These are phyloP conservation scores for Osmanthus fragrans DNA, from an alignment of 257 asterid species.

Conservation along the genomic window DNA sequence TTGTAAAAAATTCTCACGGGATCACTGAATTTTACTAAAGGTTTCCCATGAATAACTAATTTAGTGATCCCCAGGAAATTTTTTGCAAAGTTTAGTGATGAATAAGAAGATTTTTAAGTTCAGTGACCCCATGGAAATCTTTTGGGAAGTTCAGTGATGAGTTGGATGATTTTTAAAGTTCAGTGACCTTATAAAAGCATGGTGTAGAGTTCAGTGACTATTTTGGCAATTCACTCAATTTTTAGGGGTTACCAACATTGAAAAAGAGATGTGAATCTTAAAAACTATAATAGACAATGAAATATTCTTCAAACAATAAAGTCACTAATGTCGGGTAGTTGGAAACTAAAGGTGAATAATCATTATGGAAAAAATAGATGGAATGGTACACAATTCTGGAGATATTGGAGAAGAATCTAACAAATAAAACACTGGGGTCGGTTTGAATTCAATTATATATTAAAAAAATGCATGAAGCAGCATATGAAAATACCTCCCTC, in stretches of 20 bases:
- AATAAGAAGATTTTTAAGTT: too few species aligned
- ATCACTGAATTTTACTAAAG: too few species aligned
- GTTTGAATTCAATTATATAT: background rate
- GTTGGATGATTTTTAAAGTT: too few species aligned
- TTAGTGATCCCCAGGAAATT: too few species aligned
- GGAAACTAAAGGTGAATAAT: conserved; percentile 6
- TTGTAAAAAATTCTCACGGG: too few species aligned
- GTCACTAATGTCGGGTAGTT: background rate
- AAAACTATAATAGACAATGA: conserved; percentile 9
- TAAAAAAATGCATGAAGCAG: conserved; percentile 9
- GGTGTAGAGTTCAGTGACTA: too few species aligned
- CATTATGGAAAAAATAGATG: background rate
- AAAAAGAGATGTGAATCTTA: background rate
- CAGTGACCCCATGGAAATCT: too few species aligned
- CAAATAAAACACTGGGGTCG: background rate
- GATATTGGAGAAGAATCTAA: background rate
- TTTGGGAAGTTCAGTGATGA: too few species aligned
- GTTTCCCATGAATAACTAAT: too few species aligned
- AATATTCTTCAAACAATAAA: conserved; percentile 13
- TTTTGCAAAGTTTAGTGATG: too few species aligned
- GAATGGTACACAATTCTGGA: conserved; percentile 3
- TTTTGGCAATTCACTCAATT: too few species aligned
- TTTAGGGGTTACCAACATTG: background rate
- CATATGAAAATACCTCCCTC: conserved; percentile 72
- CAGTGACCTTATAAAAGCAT: too few species aligned